phyloP scores from a whole-genome alignment of 495 filamentous ascomycete species.

The Penicillium flavigenum region DNA sequence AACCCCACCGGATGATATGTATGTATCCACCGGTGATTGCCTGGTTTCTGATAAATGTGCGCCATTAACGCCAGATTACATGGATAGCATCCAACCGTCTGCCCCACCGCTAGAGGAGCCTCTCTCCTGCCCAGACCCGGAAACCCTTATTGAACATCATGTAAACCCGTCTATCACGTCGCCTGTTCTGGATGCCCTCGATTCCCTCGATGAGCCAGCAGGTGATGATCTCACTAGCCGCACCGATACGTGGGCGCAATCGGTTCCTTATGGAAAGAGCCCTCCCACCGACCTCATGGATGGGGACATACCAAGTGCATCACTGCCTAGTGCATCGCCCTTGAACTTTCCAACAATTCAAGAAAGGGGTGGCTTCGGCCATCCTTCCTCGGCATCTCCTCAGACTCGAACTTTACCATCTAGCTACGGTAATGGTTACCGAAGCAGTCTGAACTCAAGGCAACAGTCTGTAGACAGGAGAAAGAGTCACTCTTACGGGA shows the following conservation, averaged over 20 bases:
- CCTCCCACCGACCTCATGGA: constrained; percentile 47
- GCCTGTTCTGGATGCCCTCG: constrained; percentile 46
- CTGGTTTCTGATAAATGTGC: constrained; percentile 8
- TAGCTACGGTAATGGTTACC: constrained; percentile 46
- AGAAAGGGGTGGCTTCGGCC: constrained; percentile 47
- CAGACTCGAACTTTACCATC: constrained; percentile 45
- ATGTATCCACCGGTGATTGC: constrained; percentile 22
- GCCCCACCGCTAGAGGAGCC: constrained; percentile 34
- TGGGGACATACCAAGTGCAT: constrained; percentile 43
- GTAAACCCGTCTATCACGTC: constrained; percentile 36
- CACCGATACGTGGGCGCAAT: constrained; percentile 51
- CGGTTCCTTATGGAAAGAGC: constrained; percentile 51
- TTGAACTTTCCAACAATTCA: constrained; percentile 39
- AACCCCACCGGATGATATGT: constrained; percentile 45
- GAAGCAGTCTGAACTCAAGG: constrained; percentile 37
- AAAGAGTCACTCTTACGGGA: constrained; percentile 48
- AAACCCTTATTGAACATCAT: constrained; percentile 28
- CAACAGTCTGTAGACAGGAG: constrained; percentile 43
- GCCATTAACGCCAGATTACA: constrained; percentile 4
- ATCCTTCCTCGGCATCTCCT: constrained; percentile 52
- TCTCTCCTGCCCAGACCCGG: constrained; percentile 35
- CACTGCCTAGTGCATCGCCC: constrained; percentile 44
- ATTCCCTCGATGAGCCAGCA: constrained; percentile 31
- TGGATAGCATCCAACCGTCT: constrained; percentile 32
- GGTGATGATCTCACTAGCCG: constrained; percentile 39